phyloP scores from a whole-genome alignment of 2,329 filamentous ascomycete genomes.

The Exophiala spinifera region DNA sequence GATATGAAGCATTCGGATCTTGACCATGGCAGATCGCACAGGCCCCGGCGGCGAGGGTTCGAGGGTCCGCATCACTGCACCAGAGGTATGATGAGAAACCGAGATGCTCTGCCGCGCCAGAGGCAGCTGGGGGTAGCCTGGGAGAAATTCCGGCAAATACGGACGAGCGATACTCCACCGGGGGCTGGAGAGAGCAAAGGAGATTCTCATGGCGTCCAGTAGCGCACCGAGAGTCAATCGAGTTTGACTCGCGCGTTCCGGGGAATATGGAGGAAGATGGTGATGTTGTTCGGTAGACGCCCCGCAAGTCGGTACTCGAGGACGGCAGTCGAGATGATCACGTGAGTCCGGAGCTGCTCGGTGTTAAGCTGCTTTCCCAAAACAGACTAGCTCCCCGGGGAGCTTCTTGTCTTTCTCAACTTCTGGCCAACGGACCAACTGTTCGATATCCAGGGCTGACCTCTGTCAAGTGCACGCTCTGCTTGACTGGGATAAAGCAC shows the following conservation, averaged over 20 bases:
- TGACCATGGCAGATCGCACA: conserved; percentile 12
- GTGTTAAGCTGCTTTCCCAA: not conserved
- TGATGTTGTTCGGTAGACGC: conserved; percentile 7
- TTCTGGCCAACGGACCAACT: not conserved
- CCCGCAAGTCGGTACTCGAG: conserved; percentile 13
- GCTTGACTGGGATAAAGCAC: no score
- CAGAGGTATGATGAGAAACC: conserved; percentile 5
- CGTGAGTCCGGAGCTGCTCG: not conserved
- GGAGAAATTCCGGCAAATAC: not conserved
- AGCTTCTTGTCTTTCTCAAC: conserved; percentile 10
- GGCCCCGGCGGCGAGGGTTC: not conserved
- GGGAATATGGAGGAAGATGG: not conserved
- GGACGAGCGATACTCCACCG: no score
- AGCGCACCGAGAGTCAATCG: not conserved
- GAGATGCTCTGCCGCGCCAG: conserved; percentile 11
- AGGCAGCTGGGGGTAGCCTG: not conserved
- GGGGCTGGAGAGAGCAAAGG: no score
- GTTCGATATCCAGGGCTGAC: no score
- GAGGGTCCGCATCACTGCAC: not conserved
- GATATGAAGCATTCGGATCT: conserved; percentile 8
- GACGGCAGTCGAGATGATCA: conserved; percentile 14
- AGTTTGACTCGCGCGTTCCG: not conserved
- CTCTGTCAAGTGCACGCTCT: no score
- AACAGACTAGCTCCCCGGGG: not conserved
- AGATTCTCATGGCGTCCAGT: no score